These are phyloP conservation scores for Pseudopithomyces chartarum DNA, from an alignment of 2,329 filamentous ascomycete species.

Conservation along the genomic window DNA sequence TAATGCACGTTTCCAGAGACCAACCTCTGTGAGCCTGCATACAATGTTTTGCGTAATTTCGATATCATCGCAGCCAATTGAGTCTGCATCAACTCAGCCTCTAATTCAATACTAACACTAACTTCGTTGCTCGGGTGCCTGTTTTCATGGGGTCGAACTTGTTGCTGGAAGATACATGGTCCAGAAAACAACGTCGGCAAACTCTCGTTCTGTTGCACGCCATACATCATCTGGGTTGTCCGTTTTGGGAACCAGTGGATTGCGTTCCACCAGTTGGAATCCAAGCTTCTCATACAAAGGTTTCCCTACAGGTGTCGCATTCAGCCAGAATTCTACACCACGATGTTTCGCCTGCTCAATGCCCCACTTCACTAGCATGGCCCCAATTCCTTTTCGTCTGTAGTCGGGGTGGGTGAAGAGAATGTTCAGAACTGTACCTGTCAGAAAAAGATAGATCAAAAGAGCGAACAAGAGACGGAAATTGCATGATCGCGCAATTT, in stretches of 20 bases:
- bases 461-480: too few relatives aligned
- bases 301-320: constrained; percentile 27
- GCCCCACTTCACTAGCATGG: constrained; percentile 42
- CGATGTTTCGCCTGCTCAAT: constrained; percentile 33
- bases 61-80: too few relatives aligned
- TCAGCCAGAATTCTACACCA: constrained; percentile 33
- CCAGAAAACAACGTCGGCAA: constrained; percentile 2
- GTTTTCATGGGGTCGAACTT: too few relatives aligned
- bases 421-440: constrained; percentile 36
- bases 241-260: constrained; percentile 9
- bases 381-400: constrained; percentile 36
- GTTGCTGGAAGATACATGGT: background rate
- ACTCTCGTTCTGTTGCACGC: constrained; percentile 1
- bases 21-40: too few relatives aligned
- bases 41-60: too few relatives aligned
- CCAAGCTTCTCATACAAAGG: constrained; percentile 29
- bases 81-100: too few relatives aligned
- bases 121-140: too few relatives aligned
- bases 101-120: too few relatives aligned
- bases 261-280: constrained; percentile 23
- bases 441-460: background rate
- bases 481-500: too few relatives aligned
- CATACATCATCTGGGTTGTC: constrained; percentile 12
- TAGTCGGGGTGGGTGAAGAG: constrained; percentile 40
- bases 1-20: too few relatives aligned